Conservation (phyloP, 306 rosid species). For the Sesbania bispinosa region DNA sequence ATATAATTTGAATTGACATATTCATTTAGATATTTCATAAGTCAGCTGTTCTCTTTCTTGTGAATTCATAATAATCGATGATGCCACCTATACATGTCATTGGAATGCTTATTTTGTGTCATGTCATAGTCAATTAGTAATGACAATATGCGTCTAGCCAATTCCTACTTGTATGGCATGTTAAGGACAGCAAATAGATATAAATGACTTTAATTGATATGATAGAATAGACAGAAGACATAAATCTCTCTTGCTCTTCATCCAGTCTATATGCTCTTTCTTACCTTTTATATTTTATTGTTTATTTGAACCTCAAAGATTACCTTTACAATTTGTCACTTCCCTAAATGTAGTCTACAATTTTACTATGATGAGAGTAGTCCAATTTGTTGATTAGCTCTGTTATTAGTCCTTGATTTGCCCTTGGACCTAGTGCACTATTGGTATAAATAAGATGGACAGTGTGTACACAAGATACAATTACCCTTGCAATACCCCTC, state of each 20-base stretch:
- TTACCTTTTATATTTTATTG: too few species aligned
- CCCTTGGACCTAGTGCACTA: not conserved
- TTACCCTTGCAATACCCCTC: not conserved
- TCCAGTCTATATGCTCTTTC: too few species aligned
- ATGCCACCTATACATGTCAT: not conserved
- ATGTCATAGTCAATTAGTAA: not conserved
- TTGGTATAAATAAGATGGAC: not conserved
- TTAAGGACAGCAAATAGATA: too few species aligned
- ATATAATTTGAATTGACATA: not conserved
- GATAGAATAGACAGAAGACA: too few species aligned
- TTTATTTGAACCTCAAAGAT: not conserved
- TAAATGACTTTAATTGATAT: too few species aligned
- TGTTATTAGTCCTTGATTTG: not conserved
- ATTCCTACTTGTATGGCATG: too few species aligned
- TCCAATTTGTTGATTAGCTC: not conserved
- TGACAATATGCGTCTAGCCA: too few species aligned
- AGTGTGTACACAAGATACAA: not conserved
- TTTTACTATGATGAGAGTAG: not conserved
- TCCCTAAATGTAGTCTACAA: not conserved
- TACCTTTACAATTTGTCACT: not conserved
- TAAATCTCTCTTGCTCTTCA: too few species aligned
- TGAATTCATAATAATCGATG: not conserved
- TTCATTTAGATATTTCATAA: not conserved
- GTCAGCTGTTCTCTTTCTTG: not conserved
- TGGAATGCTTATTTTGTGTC: not conserved